phyloP scores from a whole-genome alignment of 345 rosid species.

The Eucalyptus sideroxylon region DNA sequence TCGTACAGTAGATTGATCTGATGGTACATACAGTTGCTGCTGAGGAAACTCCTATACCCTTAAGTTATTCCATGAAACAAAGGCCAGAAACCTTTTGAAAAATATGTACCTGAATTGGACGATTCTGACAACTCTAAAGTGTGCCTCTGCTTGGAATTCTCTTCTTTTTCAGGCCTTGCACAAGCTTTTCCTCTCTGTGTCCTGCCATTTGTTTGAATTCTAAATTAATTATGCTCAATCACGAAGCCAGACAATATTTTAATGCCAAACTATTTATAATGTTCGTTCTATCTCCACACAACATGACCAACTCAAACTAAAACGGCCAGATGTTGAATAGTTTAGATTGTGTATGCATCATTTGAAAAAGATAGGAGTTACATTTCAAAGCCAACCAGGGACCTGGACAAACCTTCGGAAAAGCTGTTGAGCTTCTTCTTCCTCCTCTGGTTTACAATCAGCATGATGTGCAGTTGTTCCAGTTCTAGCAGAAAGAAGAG shows the following conservation, averaged over 20 bases:
- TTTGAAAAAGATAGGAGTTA: background rate
- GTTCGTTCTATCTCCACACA: background rate
- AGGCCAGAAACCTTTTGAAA: background rate
- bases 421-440: slow-evolving; percentile 81
- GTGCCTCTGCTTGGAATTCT: slow-evolving; percentile 7
- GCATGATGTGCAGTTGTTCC: slow-evolving; percentile 21
- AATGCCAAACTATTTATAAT: background rate
- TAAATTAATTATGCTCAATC: background rate
- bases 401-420: slow-evolving; percentile 53
- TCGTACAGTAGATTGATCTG: slow-evolving; percentile 18
- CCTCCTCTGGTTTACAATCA: slow-evolving; percentile 53
- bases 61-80: slow-evolving; percentile 5
- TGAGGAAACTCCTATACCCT: slow-evolving; percentile 76
- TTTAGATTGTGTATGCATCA: background rate
- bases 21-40: slow-evolving; percentile 15
- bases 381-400: background rate
- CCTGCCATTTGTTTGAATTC: slow-evolving; percentile 22
- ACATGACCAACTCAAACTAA: background rate
- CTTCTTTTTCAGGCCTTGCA: slow-evolving; percentile 74
- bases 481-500: slow-evolving; percentile 40
- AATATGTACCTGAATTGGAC: background rate
- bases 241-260: background rate
- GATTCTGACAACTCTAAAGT: slow-evolving; percentile 38
- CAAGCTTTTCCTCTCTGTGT: slow-evolving; percentile 84
- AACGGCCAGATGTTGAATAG: background rate